phyloP scores from a whole-genome alignment of 2,329 filamentous ascomycete species.

The Colletotrichum phormii region DNA sequence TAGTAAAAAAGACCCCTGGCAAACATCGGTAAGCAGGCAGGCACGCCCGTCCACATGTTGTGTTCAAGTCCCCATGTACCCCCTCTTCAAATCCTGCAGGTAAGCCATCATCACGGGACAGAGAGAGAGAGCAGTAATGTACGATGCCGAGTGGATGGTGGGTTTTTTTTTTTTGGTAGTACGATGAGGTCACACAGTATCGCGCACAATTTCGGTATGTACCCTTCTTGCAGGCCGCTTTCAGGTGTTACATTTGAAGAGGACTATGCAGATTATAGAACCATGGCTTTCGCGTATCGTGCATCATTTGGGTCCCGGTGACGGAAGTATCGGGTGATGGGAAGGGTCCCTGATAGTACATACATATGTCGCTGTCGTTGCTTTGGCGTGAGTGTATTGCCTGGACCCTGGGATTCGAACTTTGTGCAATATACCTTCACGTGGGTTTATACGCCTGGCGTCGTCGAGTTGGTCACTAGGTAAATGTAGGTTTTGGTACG shows the following conservation, averaged over 20 bases:
- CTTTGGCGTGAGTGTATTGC: neutral
- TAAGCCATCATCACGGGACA: neutral
- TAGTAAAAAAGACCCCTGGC: neutral
- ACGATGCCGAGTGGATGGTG: neutral
- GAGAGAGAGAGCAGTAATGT: neutral
- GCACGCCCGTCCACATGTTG: neutral
- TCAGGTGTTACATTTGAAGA: neutral
- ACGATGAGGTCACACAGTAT: conserved; percentile 34
- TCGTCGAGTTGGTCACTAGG: too few species aligned
- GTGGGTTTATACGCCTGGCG: neutral
- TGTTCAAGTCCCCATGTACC: neutral
- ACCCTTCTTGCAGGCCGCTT: neutral
- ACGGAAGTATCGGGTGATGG: neutral
- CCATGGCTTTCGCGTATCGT: neutral
- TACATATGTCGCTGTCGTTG: too few species aligned
- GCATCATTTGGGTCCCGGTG: neutral
- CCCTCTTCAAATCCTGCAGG: neutral
- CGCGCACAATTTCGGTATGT: neutral
- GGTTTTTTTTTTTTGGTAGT: neutral
- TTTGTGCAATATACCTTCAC: neutral
- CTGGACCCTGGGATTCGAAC: neutral
- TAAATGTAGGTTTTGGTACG: too few species aligned
- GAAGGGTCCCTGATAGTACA: neutral
- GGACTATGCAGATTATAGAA: neutral
- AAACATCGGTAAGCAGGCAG: neutral